Evolutionary conservation across 768 basidiomycete species (phyloP).

Genomic region (Termitomyces titanicus): DNA sequence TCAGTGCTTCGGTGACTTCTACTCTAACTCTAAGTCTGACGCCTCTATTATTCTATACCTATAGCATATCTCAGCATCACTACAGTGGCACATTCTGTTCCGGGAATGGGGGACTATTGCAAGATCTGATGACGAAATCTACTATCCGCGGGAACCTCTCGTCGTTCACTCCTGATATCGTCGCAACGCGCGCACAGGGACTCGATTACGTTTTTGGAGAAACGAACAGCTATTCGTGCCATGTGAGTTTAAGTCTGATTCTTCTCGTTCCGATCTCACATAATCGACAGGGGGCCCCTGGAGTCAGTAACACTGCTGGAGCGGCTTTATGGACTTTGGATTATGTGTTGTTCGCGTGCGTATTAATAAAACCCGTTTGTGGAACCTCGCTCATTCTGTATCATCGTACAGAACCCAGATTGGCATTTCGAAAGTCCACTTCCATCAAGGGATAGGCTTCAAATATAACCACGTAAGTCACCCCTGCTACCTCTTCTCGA

Average conservation of each 20-base stretch:
- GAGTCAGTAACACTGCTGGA: constrained; percentile 68
- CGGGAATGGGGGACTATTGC: constrained; percentile 49
- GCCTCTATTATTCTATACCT: background rate
- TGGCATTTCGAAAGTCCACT: constrained; percentile 52
- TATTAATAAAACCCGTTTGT: background rate
- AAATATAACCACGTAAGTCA: constrained; percentile 61
- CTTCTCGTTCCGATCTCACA: background rate
- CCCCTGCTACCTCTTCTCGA: background rate
- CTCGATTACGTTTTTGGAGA: constrained; percentile 64
- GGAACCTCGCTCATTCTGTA: background rate
- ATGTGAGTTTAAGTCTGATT: constrained; percentile 22
- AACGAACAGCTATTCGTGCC: constrained; percentile 50
- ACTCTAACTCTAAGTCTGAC: background rate
- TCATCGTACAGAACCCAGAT: constrained; percentile 22
- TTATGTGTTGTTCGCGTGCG: constrained; percentile 56
- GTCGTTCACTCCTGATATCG: constrained; percentile 49
- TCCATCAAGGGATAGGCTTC: constrained; percentile 69
- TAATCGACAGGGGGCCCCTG: constrained; percentile 37
- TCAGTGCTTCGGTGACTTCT: constrained; percentile 24
- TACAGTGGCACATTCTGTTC: constrained; percentile 61
- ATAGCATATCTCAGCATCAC: constrained; percentile 52
- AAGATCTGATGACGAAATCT: constrained; percentile 64
- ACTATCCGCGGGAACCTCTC: constrained; percentile 55
- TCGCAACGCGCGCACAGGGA: constrained; percentile 39
- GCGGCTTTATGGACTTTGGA: constrained; percentile 68